A percentile compares a stretch with the other conserved stretches of the same genome.
These are phyloP conservation scores for Usnea hakonensis DNA, from an alignment of 495 filamentous ascomycete genomes.

Conservation along the genomic window DNA sequence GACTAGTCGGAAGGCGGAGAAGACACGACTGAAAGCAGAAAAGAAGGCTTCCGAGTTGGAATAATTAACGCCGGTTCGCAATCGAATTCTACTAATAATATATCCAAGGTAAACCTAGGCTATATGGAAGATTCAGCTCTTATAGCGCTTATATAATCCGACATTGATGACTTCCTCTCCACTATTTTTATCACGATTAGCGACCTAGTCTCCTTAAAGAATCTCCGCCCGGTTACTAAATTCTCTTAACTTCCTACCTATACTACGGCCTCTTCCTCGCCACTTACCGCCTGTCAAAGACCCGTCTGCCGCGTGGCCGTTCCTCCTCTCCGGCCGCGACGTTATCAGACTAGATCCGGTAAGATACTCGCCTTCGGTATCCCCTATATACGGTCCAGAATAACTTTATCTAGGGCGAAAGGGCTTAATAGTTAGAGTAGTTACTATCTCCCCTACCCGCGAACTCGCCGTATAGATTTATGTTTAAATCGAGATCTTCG, in stretches of 20 bases:
- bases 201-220: constrained; percentile 52
- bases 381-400: constrained; percentile 60
- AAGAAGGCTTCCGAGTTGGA: constrained; percentile 23
- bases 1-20: constrained; percentile 34
- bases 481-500: constrained; percentile 65
- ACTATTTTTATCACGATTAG: constrained; percentile 64
- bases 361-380: constrained; percentile 91
- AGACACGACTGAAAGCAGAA: constrained; percentile 31
- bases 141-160: constrained; percentile 53
- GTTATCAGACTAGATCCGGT: constrained; percentile 89
- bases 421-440: constrained; percentile 49
- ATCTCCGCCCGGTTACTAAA: constrained; percentile 62
- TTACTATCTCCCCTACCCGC: constrained; percentile 85
- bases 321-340: constrained; percentile 74
- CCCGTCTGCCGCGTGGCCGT: constrained; percentile 85
- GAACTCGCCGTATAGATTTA: constrained; percentile 94
- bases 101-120: constrained; percentile 11
- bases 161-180: constrained; percentile 65
- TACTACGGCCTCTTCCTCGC: constrained; percentile 49
- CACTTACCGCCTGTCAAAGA: constrained; percentile 61
- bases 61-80: constrained; percentile 23
- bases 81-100: too few species aligned
- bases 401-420: constrained; percentile 42
- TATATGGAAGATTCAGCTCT: constrained; percentile 56
- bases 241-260: constrained; percentile 82